phyloP scores from a whole-genome alignment of 805 yeast species.

The Candida incommunis region DNA sequence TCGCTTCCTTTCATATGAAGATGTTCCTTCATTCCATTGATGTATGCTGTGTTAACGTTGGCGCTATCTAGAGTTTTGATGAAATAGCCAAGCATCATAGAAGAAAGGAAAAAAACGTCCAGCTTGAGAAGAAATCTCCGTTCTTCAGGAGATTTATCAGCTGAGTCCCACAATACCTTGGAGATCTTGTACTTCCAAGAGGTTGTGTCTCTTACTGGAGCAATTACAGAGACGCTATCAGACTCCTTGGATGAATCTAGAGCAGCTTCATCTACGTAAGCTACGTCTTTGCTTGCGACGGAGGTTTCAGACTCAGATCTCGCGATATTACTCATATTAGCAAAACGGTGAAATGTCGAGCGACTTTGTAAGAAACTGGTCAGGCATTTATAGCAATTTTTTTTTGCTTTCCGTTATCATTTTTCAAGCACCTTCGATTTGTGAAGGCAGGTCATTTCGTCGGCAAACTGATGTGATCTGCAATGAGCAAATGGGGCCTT shows the following conservation, averaged over 20 bases:
- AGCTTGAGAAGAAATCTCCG: conserved; percentile 22
- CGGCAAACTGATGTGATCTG: no score
- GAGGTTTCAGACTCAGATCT: no score
- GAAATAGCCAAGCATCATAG: conserved; percentile 32
- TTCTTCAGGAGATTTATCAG: conserved; percentile 26
- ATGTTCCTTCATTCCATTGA: conserved; percentile 34
- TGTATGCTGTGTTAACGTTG: conserved; percentile 32
- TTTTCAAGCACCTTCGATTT: no score
- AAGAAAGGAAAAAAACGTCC: conserved; percentile 27
- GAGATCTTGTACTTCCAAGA: conserved; percentile 8
- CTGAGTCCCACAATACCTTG: conserved; percentile 16
- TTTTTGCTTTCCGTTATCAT: no score
- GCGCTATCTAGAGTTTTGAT: conserved; percentile 30
- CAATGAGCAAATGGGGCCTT: no score
- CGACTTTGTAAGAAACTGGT: no score
- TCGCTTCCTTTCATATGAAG: conserved; percentile 29
- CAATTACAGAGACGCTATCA: not conserved
- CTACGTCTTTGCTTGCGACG: no score
- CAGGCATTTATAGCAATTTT: no score
- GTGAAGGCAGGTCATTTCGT: no score
- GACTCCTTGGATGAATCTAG: not conserved
- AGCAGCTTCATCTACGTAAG: no score
- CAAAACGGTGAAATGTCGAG: no score
- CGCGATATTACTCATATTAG: no score
- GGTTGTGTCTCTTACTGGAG: not conserved